Conservation (phyloP, 2,329 filamentous ascomycete species). For the Colletotrichum zoysiae region DNA sequence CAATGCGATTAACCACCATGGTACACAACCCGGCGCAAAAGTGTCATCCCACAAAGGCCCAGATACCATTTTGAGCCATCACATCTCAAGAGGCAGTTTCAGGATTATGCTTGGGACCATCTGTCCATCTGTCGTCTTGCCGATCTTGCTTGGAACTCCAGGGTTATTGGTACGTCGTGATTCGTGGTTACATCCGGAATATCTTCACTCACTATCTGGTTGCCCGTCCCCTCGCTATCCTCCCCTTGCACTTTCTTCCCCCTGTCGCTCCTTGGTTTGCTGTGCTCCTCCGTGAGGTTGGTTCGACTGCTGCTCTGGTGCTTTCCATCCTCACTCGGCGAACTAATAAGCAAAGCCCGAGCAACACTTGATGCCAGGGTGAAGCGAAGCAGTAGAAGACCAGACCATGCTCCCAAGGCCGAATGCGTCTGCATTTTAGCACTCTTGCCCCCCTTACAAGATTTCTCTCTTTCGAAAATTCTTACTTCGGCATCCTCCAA, state of each 20-base stretch:
- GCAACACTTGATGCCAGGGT: slow-evolving; percentile 26
- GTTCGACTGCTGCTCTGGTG: slow-evolving; percentile 36
- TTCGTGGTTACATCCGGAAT: slow-evolving; percentile 26
- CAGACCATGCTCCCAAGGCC: slow-evolving; percentile 27
- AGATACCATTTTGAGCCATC: slow-evolving; percentile 29
- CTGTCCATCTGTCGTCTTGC: slow-evolving; percentile 18
- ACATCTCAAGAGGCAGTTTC: slow-evolving; percentile 37
- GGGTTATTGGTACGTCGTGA: slow-evolving; percentile 28
- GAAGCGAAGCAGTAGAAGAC: slow-evolving; percentile 22
- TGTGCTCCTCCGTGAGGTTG: slow-evolving; percentile 10
- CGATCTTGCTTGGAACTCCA: slow-evolving; percentile 12
- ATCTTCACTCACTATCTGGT: slow-evolving; percentile 27
- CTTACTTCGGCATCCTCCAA: slow-evolving; percentile 23
- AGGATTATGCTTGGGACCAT: slow-evolving; percentile 31
- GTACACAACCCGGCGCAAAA: slow-evolving; percentile 25
- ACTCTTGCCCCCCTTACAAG: slow-evolving; percentile 27
- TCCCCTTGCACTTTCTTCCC: slow-evolving; percentile 14
- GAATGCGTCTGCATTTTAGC: slow-evolving; percentile 24
- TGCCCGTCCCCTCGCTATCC: slow-evolving; percentile 16
- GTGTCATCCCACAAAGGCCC: slow-evolving; percentile 17
- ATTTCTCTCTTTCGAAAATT: slow-evolving; percentile 12
- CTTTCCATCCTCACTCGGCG: slow-evolving; percentile 17
- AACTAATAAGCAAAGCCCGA: slow-evolving; percentile 10
- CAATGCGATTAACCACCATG: slow-evolving; percentile 26
- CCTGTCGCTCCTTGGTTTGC: slow-evolving; percentile 23